Evolutionary conservation across 805 yeast genomes (phyloP), one percentile per base, ranked within the genome.

Genomic region (Nakazawaea siamensis): DNA sequence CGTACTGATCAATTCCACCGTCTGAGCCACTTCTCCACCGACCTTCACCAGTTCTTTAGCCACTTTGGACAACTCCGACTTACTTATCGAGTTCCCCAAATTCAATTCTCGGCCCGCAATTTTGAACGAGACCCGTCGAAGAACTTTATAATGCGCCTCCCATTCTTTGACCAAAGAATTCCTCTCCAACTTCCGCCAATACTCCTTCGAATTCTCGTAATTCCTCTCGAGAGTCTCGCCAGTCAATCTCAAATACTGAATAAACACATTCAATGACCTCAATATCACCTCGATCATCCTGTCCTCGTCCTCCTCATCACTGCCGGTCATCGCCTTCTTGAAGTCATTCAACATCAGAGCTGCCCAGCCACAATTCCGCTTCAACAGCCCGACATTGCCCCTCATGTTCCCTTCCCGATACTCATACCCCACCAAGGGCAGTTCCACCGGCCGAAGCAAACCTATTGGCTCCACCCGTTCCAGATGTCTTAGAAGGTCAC

Each of bases 161-260:
- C 75, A 69, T 21, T 54, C 48, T 18, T 64, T 59, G 15, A 61
- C 55, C 38, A 76, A 49, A 3, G 68, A 60, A 39, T 70, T 68
- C 32, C 55, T 39, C 38, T 59, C 62, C 16, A 72, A 48, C 8
- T 61, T 32, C 31, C 58, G 58, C 35, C 54, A 46, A 7, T 43
- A 35, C 27, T 55, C 58, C 17, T 52, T 52, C 14, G 62, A 56
- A 14, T 47, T 62, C 29, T 58, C 58, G 44, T 68, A 67, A 15
- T 47, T 51, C 26, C 48, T 53, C 23, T 56, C 74, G 3, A 66
- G 55, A 1, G 61, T 62, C 31, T 57, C 57, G 30, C 65, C 57
- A 40, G 69, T 63, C 36, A 66, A 60, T n/a, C 66, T 59, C 27
- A 64, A 62, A 43, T 73, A 71, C 44, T 70, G 77, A 35, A 70